These are phyloP conservation scores for Karstenula rhodostoma DNA, from an alignment of 2,329 filamentous ascomycete species.

Conservation along the genomic window DNA sequence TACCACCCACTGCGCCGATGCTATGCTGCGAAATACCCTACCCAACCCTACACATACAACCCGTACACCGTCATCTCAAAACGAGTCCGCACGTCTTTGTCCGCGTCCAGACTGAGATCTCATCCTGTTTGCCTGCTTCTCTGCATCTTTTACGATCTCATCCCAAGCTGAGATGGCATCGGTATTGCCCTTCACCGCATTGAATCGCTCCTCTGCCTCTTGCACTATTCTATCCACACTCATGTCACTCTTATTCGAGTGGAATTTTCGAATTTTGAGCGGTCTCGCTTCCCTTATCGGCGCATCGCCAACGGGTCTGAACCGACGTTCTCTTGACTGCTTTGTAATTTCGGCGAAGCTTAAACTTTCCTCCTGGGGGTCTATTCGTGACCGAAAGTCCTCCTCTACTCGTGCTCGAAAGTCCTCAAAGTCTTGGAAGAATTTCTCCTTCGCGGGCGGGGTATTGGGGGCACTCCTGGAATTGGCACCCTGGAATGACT, in stretches of 20 bases:
- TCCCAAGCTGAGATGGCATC: background rate
- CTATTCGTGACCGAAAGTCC: background rate
- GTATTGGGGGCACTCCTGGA: background rate
- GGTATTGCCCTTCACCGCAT: too few species aligned
- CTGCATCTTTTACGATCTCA: background rate
- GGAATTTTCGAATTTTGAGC: background rate
- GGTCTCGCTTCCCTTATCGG: background rate
- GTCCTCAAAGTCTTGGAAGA: background rate
- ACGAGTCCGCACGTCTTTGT: background rate
- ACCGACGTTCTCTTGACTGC: background rate
- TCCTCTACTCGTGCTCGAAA: background rate
- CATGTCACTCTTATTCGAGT: too few species aligned
- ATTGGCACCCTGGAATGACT: conserved; percentile 18
- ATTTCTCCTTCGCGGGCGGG: background rate
- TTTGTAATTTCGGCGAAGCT: background rate
- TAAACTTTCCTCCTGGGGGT: background rate
- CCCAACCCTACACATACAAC: background rate
- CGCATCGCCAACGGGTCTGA: background rate
- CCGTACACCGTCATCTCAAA: background rate
- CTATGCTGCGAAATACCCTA: background rate
- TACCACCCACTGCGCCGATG: background rate
- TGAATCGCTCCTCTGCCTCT: too few species aligned
- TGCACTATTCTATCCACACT: too few species aligned
- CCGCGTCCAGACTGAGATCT: background rate
- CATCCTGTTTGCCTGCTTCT: background rate